These are phyloP conservation scores for Chondrostereum purpureum DNA, from an alignment of 1,284 basidiomycete species.

Conservation along the genomic window DNA sequence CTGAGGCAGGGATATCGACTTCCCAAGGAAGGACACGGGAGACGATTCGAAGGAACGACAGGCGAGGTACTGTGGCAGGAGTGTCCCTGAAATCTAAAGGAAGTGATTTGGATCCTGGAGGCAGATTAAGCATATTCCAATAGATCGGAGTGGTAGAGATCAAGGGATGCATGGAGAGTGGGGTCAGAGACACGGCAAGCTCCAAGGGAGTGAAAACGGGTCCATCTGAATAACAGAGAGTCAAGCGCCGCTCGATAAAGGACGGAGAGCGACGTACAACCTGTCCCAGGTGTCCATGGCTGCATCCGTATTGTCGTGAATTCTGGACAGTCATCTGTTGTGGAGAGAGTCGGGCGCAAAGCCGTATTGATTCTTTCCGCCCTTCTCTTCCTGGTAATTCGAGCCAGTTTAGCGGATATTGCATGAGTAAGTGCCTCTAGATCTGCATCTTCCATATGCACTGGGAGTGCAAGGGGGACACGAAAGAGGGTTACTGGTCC, in stretches of 20 bases:
- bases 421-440: too few species aligned
- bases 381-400: too few species aligned
- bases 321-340: background rate
- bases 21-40: background rate
- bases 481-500: too few species aligned
- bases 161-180: background rate
- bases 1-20: background rate
- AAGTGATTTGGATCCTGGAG: background rate
- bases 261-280: background rate
- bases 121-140: background rate
- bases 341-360: too few species aligned
- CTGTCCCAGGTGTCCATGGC: background rate
- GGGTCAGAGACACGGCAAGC: background rate
- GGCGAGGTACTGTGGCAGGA: background rate
- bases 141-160: background rate
- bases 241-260: background rate
- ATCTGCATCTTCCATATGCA: too few species aligned
- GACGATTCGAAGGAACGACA: background rate
- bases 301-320: background rate
- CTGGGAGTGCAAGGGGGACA: too few species aligned
- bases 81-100: background rate
- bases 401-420: too few species aligned
- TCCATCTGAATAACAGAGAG: background rate
- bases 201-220: background rate
- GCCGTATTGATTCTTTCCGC: too few species aligned